Base-by-base conservation (phyloP, 1,139 yeast species). In the Lodderomyces beijingensis region DNA sequence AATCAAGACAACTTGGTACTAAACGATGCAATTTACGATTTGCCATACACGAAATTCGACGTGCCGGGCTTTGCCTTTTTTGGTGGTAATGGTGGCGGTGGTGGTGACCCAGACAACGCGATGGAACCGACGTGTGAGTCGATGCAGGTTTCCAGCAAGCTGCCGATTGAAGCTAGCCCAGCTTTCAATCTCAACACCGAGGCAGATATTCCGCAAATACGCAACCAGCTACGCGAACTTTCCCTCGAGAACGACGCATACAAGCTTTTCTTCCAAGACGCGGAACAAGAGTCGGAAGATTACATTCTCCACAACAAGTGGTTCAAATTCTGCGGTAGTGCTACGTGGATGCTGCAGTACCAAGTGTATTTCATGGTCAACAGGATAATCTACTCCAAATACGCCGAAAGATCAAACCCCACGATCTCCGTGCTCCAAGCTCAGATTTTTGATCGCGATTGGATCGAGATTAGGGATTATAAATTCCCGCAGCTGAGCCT, bases 361-460 rank as follows among this genome's bases (percentile, higher is more conserved):
- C 55, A 59, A 1, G 60, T 59, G 9, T 62, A 59, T 42, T 47
- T 49, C 30, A 51, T 59, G 59, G 50, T 59, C 9, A 57, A 60
- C 2, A 41, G 65, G 31, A 42, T 61, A 6, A 39, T 53, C 3
- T 61, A 59, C 38, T 45, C 56, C 30, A 47, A 53, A 3, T 20
- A 27, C 4, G 57, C 48, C 1, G 36, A 35, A 13, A 44, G 54
- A 34, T 50, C 47, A 23, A 39, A 44, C 19, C 60, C 64, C 3
- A 40, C 44, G 3, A 40, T 58, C 27, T 52, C 61, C 26, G 45
- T 59, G 9, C 27, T 43, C 17, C 51, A 53, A 32, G 56, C 47
- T 4, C 63, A 59, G 38, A 31, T 58, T 2, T 59, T 43, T 40
- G 47, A 54, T 36, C 51, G 51, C 22, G 41, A 53, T 23, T 59